A percentile compares a stretch with the other conserved stretches of the same genome.
Evolutionary conservation across 2,329 filamentous ascomycete species (phyloP).

Genomic region (Pyrenophora teres): DNA sequence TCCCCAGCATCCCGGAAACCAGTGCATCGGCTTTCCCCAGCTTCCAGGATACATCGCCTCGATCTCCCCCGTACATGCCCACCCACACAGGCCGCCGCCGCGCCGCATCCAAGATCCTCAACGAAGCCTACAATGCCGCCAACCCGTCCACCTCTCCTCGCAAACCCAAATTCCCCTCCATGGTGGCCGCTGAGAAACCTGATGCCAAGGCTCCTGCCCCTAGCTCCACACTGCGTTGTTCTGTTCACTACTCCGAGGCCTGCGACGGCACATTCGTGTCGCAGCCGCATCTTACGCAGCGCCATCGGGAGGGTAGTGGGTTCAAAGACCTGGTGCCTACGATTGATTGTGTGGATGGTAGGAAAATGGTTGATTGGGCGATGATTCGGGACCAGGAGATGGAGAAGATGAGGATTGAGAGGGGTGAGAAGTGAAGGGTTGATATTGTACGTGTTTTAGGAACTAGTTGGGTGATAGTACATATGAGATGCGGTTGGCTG

Average conservation of each 20-base stretch:
- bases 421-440: not conserved
- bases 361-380: constrained; percentile 35
- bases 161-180: not conserved
- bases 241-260: constrained; percentile 26
- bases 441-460: no score
- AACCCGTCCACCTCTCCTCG: not conserved
- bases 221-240: constrained; percentile 11
- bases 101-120: constrained; percentile 22
- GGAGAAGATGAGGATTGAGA: constrained; percentile 3
- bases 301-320: not conserved
- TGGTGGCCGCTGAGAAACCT: not conserved
- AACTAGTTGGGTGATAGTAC: no score
- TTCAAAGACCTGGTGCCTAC: constrained; percentile 28
- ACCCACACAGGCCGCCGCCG: constrained; percentile 18
- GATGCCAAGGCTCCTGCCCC: not conserved
- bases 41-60: not conserved
- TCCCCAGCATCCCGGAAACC: not conserved
- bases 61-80: not conserved
- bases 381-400: constrained; percentile 25
- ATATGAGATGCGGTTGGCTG: no score
- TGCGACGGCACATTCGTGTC: constrained; percentile 25
- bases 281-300: constrained; percentile 18
- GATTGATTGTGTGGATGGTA: constrained; percentile 10
- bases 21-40: not conserved
- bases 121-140: constrained; percentile 23